These are phyloP conservation scores for Beauveria caledonica DNA, from an alignment of 2,329 filamentous ascomycete species.

Conservation along the genomic window DNA sequence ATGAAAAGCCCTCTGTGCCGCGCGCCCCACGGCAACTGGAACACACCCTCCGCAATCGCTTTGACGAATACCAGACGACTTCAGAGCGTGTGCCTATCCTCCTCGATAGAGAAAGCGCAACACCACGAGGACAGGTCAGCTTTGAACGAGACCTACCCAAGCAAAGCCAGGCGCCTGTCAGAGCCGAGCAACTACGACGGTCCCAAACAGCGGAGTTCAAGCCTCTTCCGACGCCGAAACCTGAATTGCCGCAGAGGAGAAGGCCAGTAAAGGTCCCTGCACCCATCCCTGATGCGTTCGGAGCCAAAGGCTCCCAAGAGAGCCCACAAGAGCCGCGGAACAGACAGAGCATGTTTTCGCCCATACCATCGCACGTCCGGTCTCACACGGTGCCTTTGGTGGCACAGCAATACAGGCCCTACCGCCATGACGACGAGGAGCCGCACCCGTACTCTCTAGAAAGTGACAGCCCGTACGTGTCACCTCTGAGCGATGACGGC, in stretches of 20 bases:
- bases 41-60: background rate
- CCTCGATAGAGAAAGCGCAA: background rate
- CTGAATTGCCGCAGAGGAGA: background rate
- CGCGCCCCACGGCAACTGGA: background rate
- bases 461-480: background rate
- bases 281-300: background rate
- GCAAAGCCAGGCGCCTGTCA: background rate
- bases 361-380: background rate
- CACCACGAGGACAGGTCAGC: background rate
- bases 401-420: background rate
- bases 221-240: background rate
- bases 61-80: background rate
- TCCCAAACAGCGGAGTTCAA: background rate
- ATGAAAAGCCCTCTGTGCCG: background rate
- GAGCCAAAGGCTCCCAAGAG: background rate
- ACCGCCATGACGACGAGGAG: background rate
- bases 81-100: background rate
- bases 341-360: background rate
- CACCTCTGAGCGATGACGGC: constrained; percentile 5
- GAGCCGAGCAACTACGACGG: background rate
- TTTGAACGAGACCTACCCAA: background rate
- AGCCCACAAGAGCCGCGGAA: background rate
- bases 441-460: background rate
- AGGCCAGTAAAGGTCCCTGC: background rate
- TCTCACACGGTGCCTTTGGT: background rate